Percentiles rank a stretch among this genome's conserved stretches.
Evolutionary conservation across 345 rosid genomes (phyloP).

Genomic region (Melaleuca alternifolia): DNA sequence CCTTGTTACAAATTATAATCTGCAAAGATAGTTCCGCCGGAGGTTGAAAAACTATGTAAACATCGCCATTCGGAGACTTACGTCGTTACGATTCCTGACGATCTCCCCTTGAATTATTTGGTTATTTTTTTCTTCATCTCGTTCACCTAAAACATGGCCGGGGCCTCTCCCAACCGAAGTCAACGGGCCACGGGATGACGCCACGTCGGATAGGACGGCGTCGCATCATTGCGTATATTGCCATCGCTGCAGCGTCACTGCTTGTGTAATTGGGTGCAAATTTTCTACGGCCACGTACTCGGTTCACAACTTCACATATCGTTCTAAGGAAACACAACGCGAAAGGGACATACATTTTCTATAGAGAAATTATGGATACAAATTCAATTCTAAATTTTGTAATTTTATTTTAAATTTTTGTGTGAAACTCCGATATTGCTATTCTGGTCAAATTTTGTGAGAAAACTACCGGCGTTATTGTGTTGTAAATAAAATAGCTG

Average conservation of each 20-base stretch:
- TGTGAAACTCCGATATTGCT: accelerated
- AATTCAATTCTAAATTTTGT: accelerated
- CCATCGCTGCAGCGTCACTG: neutral
- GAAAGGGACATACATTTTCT: neutral
- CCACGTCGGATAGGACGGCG: neutral
- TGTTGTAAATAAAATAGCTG: too few species aligned
- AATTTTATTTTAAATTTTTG: accelerated
- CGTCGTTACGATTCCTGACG: neutral
- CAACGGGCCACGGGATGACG: neutral
- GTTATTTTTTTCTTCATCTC: neutral
- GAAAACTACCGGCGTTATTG: accelerated
- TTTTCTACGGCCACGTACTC: accelerated
- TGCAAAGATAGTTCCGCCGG: neutral
- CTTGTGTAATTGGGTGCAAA: neutral
- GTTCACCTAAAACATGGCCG: neutral
- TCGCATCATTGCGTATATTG: neutral
- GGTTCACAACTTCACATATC: neutral
- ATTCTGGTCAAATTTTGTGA: accelerated
- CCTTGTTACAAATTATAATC: neutral
- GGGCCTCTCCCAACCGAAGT: neutral
- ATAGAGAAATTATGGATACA: neutral
- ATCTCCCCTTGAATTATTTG: neutral
- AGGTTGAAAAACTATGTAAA: neutral
- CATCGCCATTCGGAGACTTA: neutral
- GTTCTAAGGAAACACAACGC: neutral